Base-by-base conservation (phyloP, 768 basidiomycete genomes). In the Pisolithus microcarpus region DNA sequence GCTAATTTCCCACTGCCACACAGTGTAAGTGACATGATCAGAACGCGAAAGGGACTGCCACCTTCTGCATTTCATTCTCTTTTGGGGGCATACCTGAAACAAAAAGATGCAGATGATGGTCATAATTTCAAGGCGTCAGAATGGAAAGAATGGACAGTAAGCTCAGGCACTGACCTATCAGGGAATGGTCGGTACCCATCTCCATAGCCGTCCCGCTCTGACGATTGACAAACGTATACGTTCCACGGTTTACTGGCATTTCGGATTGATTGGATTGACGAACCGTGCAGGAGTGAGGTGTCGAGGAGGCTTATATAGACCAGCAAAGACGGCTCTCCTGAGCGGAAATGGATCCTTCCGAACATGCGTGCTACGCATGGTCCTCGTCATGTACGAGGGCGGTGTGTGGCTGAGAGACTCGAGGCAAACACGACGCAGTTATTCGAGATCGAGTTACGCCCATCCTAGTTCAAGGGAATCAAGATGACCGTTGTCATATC, bases 191-290 rank as follows among this genome's bases (percentile, higher is more conserved):
- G 28, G 67, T 63, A 0, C 51, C 30, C 60, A 65, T 53, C 40
- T 63, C 65, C 60, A 65, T 61, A 21, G 65, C 60, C 19, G 65
- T 65, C 36, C 65, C 65, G 19, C 65, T 66, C 54, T 67, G 65
- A 47, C 65, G 60, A 43, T 66, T 66, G 52, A 54, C 24, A 44
- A 67, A 61, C 13, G 61, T 55, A 51, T 65, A 66, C 1, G 64
- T 65, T 46, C 65, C 65, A 48, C 65, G 65, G 44, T 61, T 57
- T 18, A 67, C 57, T 40, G 64, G 52, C 8, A 58, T 53, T 45
- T 49, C 61, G 31, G 24, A 44, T 44, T 30, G 24, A 30, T 49
- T 60, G 31, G 24, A 44, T 44, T 18, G 24, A 30, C n/a, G 43
- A 18, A 16, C 10, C 28, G 3, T 16, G 24, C 19, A 21, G 30